Conservation (phyloP, 2,329 filamentous ascomycete genomes). For the Talaromyces rugulosus region DNA sequence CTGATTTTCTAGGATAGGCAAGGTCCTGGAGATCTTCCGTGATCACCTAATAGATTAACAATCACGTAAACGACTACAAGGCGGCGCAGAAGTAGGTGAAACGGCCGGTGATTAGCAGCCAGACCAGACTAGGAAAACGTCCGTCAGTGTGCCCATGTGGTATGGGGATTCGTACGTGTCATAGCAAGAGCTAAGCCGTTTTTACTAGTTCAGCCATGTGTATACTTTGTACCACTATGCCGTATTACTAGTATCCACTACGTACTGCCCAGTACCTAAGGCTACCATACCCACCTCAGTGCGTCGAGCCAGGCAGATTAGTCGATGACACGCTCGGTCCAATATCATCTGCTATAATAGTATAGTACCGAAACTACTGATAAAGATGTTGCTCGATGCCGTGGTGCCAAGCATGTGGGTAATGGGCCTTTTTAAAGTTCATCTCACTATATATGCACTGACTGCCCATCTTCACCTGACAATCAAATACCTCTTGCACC, state of each 20-base stretch:
- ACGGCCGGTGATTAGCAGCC: background rate
- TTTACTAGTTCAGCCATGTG: background rate
- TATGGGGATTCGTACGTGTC: background rate
- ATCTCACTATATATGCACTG: background rate
- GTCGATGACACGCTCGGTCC: background rate
- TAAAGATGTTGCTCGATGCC: background rate
- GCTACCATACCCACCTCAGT: background rate
- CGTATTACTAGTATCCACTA: background rate
- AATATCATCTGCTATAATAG: background rate
- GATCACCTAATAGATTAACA: background rate
- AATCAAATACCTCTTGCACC: background rate
- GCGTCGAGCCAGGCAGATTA: background rate
- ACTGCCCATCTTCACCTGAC: background rate
- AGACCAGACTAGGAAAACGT: background rate
- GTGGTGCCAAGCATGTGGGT: background rate
- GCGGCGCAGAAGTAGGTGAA: background rate
- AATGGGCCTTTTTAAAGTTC: background rate
- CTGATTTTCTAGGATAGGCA: background rate
- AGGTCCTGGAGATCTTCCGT: background rate
- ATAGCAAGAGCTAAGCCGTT: background rate
- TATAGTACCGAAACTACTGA: background rate
- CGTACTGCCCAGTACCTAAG: background rate
- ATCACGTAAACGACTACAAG: background rate
- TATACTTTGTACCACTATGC: background rate
- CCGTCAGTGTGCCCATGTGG: background rate